Base-by-base conservation (phyloP, 352 stramenopile species). In the Thraustotheca clavata region DNA sequence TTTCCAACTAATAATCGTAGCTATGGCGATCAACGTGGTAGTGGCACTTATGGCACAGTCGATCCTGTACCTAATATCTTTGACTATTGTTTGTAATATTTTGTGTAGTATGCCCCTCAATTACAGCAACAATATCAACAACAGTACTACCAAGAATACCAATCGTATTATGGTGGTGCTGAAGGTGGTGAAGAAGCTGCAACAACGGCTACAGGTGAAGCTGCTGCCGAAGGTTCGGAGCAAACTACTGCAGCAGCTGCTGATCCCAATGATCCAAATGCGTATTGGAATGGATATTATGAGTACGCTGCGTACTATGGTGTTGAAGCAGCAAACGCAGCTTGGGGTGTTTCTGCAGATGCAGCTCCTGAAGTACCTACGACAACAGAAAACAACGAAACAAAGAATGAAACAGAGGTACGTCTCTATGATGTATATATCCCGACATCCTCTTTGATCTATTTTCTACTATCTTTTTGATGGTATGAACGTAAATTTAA, bases 271-370 rank as follows among this genome's bases (percentile, higher is more conserved):
- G 86, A 94, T 55, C 85, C 83, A 49, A 92, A 94, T 63, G 80
- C 85, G 3, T 94, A 93, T 63, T 94, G 86, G 86, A 93, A 93
- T 32, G 86, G 86, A 14, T 94, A 88, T 61, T 92, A 94, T 70
- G 86, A 92, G 60, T 94, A 94, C 52, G 86, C 86, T 18, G 86
- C 83, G 5, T 94, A 94, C 69, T 94, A 94, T 41, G 86, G 86
- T 6, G 78, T 92, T 46, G 83, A 94, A 52, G 86, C 83, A 1
- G 86, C 86, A 3, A 93, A 93, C 38, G 79, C 78, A 5, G 86
- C 86, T 0, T 94, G 86, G 86, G 86, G 86, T 22, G 83, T 94
- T 16, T 92, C 85, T 0, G 81, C 83, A 22, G 74, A 79, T n/a
- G 88, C 76, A 40, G 79, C 79, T 1, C 78, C 57, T 2, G 24